Base-by-base conservation (phyloP, 441 rosid species). In the Capsella rubella region DNA sequence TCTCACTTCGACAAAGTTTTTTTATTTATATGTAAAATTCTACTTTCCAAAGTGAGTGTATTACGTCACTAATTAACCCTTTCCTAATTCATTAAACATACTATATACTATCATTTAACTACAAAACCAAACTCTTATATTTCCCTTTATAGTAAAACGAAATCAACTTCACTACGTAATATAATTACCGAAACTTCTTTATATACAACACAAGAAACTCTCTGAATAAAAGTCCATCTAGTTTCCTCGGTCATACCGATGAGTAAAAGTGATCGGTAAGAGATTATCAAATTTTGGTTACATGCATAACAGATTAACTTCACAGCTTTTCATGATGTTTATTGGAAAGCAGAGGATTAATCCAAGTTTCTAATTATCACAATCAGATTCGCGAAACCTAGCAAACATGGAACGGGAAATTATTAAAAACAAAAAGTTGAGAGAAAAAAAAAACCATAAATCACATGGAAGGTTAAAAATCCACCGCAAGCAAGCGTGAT, bases 1-100 rank as follows among this genome's bases (percentile, higher is more conserved):
- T 8, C 69, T 66, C 73, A 66, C 73, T 67, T 71, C 62, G 50
- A 64, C 80, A 57, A 71, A 71, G 68, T 71, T 77, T 65, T 64
- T 69, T 39, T 57, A 64, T 77, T 65, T 9, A 45, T 57, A 45
- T 77, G 69, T 66, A 45, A 49, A 50, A 64, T 65, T 66, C 49
- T 61, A 69, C 69, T 69, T 66, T 40, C 42, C 61, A 64, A 42
- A 70, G 67, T 57, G 76, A 58, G 72, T 77, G 75, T 77, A 71
- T 42, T 34, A 57, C 56, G 63, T 64, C 53, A 66, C 65, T 72
- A 45, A 67, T 66, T 67, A 78, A 72, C 77, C 80, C 77, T 78
- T 78, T 72, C 74, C 77, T 67, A 77, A 71, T 64, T 42, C 57
- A 56, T 49, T 71, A 25, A 46, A 37, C 54, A 12, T 69, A 34